phyloP scores from a whole-genome alignment of 2,329 filamentous ascomycete species.

The Fusarium sp. region DNA sequence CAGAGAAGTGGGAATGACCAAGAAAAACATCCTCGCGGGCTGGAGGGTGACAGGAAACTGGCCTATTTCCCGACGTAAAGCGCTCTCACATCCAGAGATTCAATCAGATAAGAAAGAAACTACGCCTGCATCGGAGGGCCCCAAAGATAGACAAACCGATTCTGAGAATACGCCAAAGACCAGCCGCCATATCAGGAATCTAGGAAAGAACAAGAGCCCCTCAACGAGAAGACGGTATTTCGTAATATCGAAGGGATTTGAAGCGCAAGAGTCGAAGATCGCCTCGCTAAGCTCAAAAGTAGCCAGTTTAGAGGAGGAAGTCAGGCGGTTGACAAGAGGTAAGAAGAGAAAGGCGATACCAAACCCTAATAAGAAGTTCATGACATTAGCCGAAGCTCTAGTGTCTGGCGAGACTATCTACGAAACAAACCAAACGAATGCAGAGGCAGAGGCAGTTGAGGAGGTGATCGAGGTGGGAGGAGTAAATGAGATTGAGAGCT shows the following conservation, averaged over 20 bases:
- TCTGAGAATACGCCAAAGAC: too few species aligned
- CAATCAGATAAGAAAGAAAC: slow-evolving; percentile 21
- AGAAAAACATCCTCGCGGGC: slow-evolving; percentile 26
- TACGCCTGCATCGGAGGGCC: too few species aligned
- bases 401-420: not conserved
- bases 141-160: too few species aligned
- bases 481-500: not conserved
- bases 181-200: too few species aligned
- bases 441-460: not conserved
- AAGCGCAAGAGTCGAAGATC: not conserved
- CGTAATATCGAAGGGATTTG: not conserved
- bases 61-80: slow-evolving; percentile 30
- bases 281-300: not conserved
- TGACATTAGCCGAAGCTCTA: too few species aligned
- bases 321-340: too few species aligned
- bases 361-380: too few species aligned
- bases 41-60: slow-evolving; percentile 30
- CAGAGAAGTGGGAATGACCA: slow-evolving; percentile 19
- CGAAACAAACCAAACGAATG: not conserved
- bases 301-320: not conserved
- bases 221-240: too few species aligned
- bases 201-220: too few species aligned
- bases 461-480: slow-evolving; percentile 2
- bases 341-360: too few species aligned
- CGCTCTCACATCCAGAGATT: slow-evolving; percentile 21